Evolutionary conservation across 768 basidiomycete species (phyloP).

Genomic region (Suillus variegatus): DNA sequence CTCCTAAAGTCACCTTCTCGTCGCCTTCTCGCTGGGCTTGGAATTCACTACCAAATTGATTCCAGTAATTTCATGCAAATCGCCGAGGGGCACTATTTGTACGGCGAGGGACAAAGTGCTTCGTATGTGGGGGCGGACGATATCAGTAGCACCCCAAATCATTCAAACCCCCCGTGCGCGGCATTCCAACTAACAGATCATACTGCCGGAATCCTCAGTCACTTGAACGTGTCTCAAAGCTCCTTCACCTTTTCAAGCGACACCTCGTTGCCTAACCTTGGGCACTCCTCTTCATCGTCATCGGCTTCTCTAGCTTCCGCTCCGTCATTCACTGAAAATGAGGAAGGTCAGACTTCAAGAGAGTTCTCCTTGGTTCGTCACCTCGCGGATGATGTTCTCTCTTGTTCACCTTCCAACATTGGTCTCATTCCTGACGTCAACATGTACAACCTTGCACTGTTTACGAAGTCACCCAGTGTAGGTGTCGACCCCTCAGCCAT

Average conservation of each 20-base stretch:
- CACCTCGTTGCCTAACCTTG: neutral
- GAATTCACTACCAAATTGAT: conserved; percentile 20
- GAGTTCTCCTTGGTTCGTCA: neutral
- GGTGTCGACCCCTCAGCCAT: conserved; percentile 45
- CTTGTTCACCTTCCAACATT: conserved; percentile 14
- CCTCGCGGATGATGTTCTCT: conserved; percentile 15
- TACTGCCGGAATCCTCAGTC: neutral
- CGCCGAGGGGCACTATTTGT: neutral
- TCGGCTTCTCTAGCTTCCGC: neutral
- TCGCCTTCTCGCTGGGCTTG: conserved; percentile 27
- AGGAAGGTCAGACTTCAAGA: neutral
- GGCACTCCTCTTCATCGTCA: neutral
- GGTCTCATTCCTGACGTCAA: conserved; percentile 38
- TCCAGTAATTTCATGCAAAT: neutral
- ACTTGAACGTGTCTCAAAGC: neutral
- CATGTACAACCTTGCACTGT: conserved; percentile 30
- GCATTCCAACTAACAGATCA: neutral
- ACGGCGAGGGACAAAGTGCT: neutral
- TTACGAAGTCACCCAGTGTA: conserved; percentile 16
- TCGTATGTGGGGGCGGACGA: neutral
- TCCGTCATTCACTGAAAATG: neutral
- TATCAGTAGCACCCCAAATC: neutral
- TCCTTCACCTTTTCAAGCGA: neutral
- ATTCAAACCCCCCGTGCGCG: neutral
- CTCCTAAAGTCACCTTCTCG: conserved; percentile 17